phyloP scores from a whole-genome alignment of 805 yeast genomes.

The Candida mattraensis region DNA sequence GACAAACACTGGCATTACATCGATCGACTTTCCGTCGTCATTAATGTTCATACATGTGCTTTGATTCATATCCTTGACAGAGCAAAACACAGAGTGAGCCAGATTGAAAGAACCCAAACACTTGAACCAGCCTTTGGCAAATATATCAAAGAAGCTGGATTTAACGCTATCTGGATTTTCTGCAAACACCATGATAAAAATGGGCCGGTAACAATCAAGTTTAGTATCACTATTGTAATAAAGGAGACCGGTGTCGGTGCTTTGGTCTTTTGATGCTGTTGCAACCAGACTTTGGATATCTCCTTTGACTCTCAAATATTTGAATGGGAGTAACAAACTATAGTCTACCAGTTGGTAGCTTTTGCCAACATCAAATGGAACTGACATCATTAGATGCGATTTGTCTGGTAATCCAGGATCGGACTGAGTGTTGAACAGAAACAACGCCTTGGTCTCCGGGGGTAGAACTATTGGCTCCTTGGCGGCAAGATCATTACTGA shows the following conservation, averaged over 20 bases:
- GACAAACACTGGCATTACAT: constrained; percentile 30
- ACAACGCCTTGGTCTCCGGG: constrained; percentile 33
- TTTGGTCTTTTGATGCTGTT: constrained; percentile 4
- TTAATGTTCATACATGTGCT: constrained; percentile 42
- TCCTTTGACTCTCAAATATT: constrained; percentile 19
- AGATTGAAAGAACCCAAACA: constrained; percentile 34
- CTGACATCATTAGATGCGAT: constrained; percentile 26
- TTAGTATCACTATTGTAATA: constrained; percentile 27
- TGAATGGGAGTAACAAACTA: constrained; percentile 39
- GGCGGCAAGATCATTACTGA: constrained; percentile 14
- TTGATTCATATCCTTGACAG: constrained; percentile 29
- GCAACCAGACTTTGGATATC: constrained; percentile 7
- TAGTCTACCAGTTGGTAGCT: constrained; percentile 38
- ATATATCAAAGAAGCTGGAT: constrained; percentile 38
- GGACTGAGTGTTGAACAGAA: constrained; percentile 36
- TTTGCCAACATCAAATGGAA: constrained; percentile 42
- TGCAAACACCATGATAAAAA: constrained; percentile 39
- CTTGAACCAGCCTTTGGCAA: constrained; percentile 42
- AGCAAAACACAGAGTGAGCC: constrained; percentile 45
- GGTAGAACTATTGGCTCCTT: constrained; percentile 32
- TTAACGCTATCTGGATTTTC: constrained; percentile 20
- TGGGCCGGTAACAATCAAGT: constrained; percentile 31
- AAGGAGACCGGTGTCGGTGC: constrained; percentile 16
- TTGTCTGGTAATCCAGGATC: not conserved
- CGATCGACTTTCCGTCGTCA: constrained; percentile 32